phyloP scores from a whole-genome alignment of 495 filamentous ascomycete genomes.

The Penicillium turbatum region DNA sequence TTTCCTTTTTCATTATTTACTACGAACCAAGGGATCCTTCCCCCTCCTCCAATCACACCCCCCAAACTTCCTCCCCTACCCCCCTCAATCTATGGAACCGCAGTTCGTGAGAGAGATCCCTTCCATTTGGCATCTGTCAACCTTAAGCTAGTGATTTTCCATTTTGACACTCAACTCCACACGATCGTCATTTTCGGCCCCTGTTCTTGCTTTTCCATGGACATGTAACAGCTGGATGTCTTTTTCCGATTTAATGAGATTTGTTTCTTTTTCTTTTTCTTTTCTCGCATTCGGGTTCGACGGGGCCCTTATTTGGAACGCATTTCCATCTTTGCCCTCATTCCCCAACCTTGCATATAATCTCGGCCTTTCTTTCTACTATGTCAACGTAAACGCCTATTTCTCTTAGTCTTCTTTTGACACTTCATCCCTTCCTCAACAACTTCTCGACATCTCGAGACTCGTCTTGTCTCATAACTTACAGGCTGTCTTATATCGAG shows the following conservation, averaged over 20 bases:
- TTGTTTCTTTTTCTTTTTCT: conserved; percentile 10
- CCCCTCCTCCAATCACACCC: too few species aligned
- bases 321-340: conserved; percentile 19
- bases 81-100: too few species aligned
- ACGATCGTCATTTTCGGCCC: conserved; percentile 45
- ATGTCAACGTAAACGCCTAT: conserved; percentile 28
- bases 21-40: too few species aligned
- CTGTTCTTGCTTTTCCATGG: conserved; percentile 35
- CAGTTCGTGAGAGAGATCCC: not conserved
- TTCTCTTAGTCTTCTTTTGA: conserved; percentile 15
- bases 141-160: not conserved
- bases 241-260: conserved; percentile 11
- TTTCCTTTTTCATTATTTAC: too few species aligned
- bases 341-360: conserved; percentile 33
- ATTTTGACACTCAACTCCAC: conserved; percentile 16
- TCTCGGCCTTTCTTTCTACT: conserved; percentile 20
- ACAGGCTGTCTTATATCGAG: too few species aligned
- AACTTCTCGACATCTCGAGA: not conserved
- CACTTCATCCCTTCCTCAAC: not conserved
- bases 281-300: not conserved
- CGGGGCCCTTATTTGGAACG: conserved; percentile 24
- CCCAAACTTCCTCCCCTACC: too few species aligned
- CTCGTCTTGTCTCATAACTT: not conserved
- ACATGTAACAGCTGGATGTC: conserved; percentile 26
- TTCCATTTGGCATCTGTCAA: not conserved